Base-by-base conservation (phyloP, 2,329 filamentous ascomycete species). In the Rachicladosporium sp. region DNA sequence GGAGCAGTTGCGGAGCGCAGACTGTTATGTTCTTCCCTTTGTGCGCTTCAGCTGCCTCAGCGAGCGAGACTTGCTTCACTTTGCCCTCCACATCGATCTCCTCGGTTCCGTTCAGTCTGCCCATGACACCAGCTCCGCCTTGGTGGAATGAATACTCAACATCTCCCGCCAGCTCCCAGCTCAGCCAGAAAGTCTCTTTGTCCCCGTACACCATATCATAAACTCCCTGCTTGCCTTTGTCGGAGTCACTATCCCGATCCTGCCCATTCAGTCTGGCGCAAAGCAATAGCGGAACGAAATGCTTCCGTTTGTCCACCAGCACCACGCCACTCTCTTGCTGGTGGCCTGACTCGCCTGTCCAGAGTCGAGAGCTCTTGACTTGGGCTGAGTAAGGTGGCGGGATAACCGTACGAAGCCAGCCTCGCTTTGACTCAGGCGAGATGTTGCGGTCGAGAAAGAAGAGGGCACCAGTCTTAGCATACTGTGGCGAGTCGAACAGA, bases 131-230 rank as follows among this genome's bases (percentile, higher is more conserved):
- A 3, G 57, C 54, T 10, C 58, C 56, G 27, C 66, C 65, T 29
- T 55, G 51, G 45, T 68, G 64, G 52, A 68, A 69, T 12, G 59
- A 51, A 44, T 67, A 68, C 15, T 61, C 56, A 6, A 53, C 44
- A 40, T 66, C 63, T 4, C 62, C 65, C 11, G 59, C 62, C 10
- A 69, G 58, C 41, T 68, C 61, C 56, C 64, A 69, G n/a, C 63
- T 62, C 3, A 69, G 56, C 66, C 66, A 69, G 54, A 67, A 69
- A 2, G 65, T 69, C 43, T 69, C 66, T 44, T 69, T 69, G 49
- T 69, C 66, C 33, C 66, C 65, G 40, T 66, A 67, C 29, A 68
- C 59, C 61, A 68, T 62, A 37, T 68, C 64, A 37, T 68, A 69
- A 0, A 68, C 63, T 29, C 66, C 65, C 30, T 51, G 46, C 21